These are phyloP conservation scores for Fomes fomentarius DNA, from an alignment of 1,284 basidiomycete genomes.

Conservation along the genomic window DNA sequence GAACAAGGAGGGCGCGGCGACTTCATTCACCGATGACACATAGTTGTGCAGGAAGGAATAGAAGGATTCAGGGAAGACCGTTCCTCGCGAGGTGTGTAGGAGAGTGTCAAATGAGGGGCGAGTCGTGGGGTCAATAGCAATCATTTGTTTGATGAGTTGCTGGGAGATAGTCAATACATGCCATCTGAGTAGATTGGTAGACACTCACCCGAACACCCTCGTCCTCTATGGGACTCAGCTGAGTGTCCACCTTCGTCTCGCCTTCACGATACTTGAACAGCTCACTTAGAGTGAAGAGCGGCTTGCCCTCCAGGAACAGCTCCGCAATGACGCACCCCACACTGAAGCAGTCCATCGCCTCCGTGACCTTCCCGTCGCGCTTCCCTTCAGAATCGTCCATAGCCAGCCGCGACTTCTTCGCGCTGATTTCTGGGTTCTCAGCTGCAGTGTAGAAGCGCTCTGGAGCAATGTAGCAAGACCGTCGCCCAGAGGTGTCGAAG, in stretches of 20 bases:
- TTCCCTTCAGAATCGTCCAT: constrained; percentile 49
- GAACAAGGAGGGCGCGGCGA: constrained; percentile 50
- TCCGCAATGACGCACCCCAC: constrained; percentile 96
- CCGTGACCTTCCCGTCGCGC: constrained; percentile 82
- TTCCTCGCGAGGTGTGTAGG: constrained; percentile 77
- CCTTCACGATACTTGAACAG: constrained; percentile 94
- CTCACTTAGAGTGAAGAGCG: constrained; percentile 93
- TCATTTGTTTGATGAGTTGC: constrained; percentile 91
- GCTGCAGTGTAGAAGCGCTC: constrained; percentile 91
- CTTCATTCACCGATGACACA: constrained; percentile 78
- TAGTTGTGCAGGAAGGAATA: constrained; percentile 95
- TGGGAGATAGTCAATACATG: constrained; percentile 37
- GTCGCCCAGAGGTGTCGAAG: constrained; percentile 92
- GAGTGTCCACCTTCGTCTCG: constrained; percentile 77
- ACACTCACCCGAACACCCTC: constrained; percentile 74
- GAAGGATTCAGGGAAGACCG: constrained; percentile 90
- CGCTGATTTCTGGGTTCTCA: constrained; percentile 68
- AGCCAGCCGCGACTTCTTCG: constrained; percentile 56
- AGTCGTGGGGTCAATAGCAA: constrained; percentile 74
- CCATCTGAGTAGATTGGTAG: constrained; percentile 1
- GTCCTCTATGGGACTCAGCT: constrained; percentile 82
- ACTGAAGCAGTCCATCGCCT: constrained; percentile 98
- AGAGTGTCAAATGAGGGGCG: constrained; percentile 86
- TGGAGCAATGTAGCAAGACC: constrained; percentile 96
- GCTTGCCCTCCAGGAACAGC: constrained; percentile 93